phyloP scores from a whole-genome alignment of 73 alveolate genomes.

The Tetrahymena thermophila region DNA sequence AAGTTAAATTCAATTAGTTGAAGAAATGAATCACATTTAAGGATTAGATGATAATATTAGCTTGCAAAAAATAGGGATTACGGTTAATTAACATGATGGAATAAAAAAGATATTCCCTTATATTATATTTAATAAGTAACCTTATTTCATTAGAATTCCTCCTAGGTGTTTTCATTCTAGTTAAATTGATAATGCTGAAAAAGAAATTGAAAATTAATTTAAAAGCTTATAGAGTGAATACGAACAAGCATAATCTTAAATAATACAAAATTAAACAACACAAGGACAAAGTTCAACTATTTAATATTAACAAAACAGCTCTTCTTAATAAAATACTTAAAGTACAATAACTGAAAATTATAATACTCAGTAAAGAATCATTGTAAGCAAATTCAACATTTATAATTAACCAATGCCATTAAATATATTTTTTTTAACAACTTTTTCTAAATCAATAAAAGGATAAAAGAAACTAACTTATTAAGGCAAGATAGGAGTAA shows the following conservation, averaged over 20 bases:
- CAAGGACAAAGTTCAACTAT: no score
- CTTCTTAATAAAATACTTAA: no score
- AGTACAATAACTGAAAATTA: no score
- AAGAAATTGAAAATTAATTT: not conserved
- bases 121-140: not conserved
- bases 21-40: not conserved
- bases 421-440: no score
- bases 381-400: no score
- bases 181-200: not conserved
- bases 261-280: no score
- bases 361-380: no score
- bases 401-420: no score
- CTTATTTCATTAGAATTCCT: not conserved
- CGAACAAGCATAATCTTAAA: not conserved
- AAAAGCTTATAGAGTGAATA: not conserved
- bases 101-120: not conserved
- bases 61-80: not conserved
- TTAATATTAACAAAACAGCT: no score
- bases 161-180: not conserved
- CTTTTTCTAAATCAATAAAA: no score
- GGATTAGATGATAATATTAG: not conserved
- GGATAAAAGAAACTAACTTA: not conserved
- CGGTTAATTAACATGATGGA: not conserved
- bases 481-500: not conserved
- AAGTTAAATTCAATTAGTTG: not conserved